Conservation (phyloP, 2,329 filamentous ascomycete species). For the Emmonsia crescens region DNA sequence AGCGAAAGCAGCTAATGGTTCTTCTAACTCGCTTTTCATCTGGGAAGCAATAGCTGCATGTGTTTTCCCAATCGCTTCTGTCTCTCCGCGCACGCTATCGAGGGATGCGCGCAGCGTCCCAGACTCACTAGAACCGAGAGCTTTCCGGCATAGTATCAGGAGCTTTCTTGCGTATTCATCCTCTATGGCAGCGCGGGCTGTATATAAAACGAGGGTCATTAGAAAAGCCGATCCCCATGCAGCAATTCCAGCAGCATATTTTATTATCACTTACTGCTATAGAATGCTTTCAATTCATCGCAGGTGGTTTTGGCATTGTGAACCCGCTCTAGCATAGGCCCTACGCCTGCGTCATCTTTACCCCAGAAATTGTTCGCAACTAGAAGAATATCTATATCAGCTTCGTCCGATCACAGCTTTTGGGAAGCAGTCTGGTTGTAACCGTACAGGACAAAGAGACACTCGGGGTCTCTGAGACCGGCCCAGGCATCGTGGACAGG, state of each 20-base stretch:
- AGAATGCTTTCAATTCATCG: conserved; percentile 89
- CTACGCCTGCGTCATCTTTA: conserved; percentile 93
- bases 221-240: background rate
- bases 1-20: conserved; percentile 80
- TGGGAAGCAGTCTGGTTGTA: background rate
- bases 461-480: conserved; percentile 50
- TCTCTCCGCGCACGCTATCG: conserved; percentile 77
- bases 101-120: conserved; percentile 75
- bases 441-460: conserved; percentile 57
- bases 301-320: conserved; percentile 85
- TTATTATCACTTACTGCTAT: conserved; percentile 50
- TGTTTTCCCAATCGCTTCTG: conserved; percentile 88
- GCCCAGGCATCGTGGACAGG: conserved; percentile 45
- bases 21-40: conserved; percentile 94
- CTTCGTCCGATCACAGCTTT: background rate
- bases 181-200: conserved; percentile 84
- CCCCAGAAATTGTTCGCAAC: conserved; percentile 99
- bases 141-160: conserved; percentile 72
- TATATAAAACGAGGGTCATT: background rate
- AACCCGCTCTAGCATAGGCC: conserved; percentile 87
- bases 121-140: conserved; percentile 75
- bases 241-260: background rate
- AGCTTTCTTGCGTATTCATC: conserved; percentile 93
- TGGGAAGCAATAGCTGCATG: conserved; percentile 82
- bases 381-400: conserved; percentile 34